A percentile compares a stretch with the other conserved stretches of the same genome.
Evolutionary conservation across 495 filamentous ascomycete genomes (phyloP).

Genomic region (Penicillium psychrofluorescens): DNA sequence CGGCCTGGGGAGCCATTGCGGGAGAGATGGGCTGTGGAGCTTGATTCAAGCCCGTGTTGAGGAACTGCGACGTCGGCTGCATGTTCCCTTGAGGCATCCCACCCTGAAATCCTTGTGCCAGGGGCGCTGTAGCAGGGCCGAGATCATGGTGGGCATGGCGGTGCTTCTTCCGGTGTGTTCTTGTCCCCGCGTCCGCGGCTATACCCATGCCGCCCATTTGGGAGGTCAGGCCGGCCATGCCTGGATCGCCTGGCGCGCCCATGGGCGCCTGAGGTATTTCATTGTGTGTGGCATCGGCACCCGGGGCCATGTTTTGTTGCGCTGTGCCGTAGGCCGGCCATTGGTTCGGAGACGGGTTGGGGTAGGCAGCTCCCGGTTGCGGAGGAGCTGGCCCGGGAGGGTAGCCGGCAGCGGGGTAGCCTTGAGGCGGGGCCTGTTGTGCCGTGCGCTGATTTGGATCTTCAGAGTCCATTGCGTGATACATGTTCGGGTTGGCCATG

Average conservation of each 20-base stretch:
- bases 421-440: slow-evolving; percentile 49
- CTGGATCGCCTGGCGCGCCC: slow-evolving; percentile 26
- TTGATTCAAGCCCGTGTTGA: slow-evolving; percentile 59
- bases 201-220: slow-evolving; percentile 83
- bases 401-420: slow-evolving; percentile 25
- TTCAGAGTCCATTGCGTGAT: slow-evolving; percentile 63
- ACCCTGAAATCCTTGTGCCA: slow-evolving; percentile 58
- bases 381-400: slow-evolving; percentile 52
- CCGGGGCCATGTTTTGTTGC: slow-evolving; percentile 21
- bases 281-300: slow-evolving; percentile 26
- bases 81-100: slow-evolving; percentile 47
- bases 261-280: slow-evolving; percentile 24
- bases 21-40: slow-evolving; percentile 44
- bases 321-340: slow-evolving; percentile 38
- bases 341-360: slow-evolving; percentile 28
- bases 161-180: slow-evolving; percentile 81
- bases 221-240: slow-evolving; percentile 58
- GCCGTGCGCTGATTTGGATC: slow-evolving; percentile 52
- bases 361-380: slow-evolving; percentile 46
- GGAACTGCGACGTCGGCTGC: slow-evolving; percentile 55
- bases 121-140: slow-evolving; percentile 45
- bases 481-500: slow-evolving; percentile 75
- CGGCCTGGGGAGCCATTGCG: slow-evolving; percentile 41
- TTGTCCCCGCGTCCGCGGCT: slow-evolving; percentile 52
- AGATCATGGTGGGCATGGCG: slow-evolving; percentile 88